Evolutionary conservation across 1,139 yeast genomes (phyloP).

Genomic region (Candida mesenterica): DNA sequence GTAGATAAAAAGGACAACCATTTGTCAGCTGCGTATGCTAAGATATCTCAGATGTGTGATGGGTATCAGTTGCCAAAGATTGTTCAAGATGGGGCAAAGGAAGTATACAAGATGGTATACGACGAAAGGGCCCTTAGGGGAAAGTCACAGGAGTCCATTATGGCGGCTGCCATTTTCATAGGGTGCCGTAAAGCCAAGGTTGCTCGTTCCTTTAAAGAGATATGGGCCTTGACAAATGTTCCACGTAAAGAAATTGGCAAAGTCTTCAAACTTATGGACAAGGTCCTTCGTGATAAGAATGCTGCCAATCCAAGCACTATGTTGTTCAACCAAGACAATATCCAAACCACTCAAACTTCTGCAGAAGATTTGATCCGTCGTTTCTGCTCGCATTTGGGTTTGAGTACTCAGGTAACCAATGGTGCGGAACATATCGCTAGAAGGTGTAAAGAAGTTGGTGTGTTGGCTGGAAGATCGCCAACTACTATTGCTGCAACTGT

Average conservation of each 20-base stretch:
- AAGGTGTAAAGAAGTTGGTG: slow-evolving; percentile 86
- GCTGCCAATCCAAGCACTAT: slow-evolving; percentile 43
- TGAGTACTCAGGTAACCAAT: slow-evolving; percentile 79
- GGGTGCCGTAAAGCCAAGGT: slow-evolving; percentile 96
- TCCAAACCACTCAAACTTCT: slow-evolving; percentile 83
- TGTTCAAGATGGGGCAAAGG: slow-evolving; percentile 97
- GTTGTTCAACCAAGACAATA: slow-evolving; percentile 49
- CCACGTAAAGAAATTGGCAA: slow-evolving; percentile 93
- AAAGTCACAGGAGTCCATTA: slow-evolving; percentile 87
- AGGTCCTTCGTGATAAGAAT: slow-evolving; percentile 67
- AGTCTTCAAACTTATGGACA: slow-evolving; percentile 78
- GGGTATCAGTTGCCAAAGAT: slow-evolving; percentile 93
- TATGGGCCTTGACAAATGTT: slow-evolving; percentile 91
- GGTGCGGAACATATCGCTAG: slow-evolving; percentile 94
- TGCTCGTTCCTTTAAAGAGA: slow-evolving; percentile 93
- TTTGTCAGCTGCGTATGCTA: slow-evolving; percentile 84
- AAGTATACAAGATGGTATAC: slow-evolving; percentile 87
- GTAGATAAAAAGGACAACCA: slow-evolving; percentile 88
- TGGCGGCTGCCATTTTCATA: slow-evolving; percentile 94
- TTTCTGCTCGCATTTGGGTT: slow-evolving; percentile 92
- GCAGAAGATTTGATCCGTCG: slow-evolving; percentile 95
- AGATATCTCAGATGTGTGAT: slow-evolving; percentile 94
- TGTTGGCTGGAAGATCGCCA: slow-evolving; percentile 95
- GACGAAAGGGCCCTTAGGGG: slow-evolving; percentile 88
- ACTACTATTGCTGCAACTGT: slow-evolving; percentile 98